Conservation (phyloP, 768 basidiomycete genomes). For the Aureoboletus auriporus region DNA sequence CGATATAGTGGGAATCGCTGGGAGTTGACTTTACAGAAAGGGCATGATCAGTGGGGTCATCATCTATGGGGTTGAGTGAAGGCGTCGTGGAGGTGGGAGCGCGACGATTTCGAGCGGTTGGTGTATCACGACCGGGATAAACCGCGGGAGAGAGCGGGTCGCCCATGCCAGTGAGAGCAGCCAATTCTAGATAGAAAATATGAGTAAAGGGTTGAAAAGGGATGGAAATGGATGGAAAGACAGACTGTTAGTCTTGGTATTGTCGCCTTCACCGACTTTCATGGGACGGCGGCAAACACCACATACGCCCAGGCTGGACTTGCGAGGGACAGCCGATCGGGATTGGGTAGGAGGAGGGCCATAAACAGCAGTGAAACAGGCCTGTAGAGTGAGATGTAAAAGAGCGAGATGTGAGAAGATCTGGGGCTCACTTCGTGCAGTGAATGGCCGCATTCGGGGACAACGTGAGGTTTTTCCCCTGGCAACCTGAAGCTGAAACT, state of each 20-base stretch:
- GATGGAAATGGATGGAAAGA: slow-evolving; percentile 5
- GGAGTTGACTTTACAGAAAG: slow-evolving; percentile 46
- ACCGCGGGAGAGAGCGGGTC: slow-evolving; percentile 50
- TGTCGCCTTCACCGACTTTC: slow-evolving; percentile 89
- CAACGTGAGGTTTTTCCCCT: slow-evolving; percentile 96
- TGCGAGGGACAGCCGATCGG: slow-evolving; percentile 53
- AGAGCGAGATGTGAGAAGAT: not conserved
- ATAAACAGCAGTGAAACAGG: slow-evolving; percentile 96
- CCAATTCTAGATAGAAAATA: slow-evolving; percentile 63
- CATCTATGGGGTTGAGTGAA: slow-evolving; percentile 68
- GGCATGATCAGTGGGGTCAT: slow-evolving; percentile 75
- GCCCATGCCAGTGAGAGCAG: slow-evolving; percentile 88
- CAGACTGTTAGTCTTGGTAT: slow-evolving; percentile 83
- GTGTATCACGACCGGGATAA: slow-evolving; percentile 67
- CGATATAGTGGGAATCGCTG: slow-evolving; percentile 62
- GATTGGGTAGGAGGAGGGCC: slow-evolving; percentile 71
- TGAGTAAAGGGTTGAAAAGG: slow-evolving; percentile 7
- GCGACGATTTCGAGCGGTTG: slow-evolving; percentile 33
- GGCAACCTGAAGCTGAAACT: slow-evolving; percentile 89
- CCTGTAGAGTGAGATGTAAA: slow-evolving; percentile 42
- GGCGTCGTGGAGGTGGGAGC: slow-evolving; percentile 19
- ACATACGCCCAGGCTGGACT: slow-evolving; percentile 88
- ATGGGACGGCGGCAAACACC: slow-evolving; percentile 96
- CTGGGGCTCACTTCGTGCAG: slow-evolving; percentile 73
- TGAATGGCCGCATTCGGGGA: slow-evolving; percentile 96